Evolutionary conservation across 352 stramenopile species (phyloP), one percentile per base, ranked within the genome.

Genomic region (Phytophthora cactorum): DNA sequence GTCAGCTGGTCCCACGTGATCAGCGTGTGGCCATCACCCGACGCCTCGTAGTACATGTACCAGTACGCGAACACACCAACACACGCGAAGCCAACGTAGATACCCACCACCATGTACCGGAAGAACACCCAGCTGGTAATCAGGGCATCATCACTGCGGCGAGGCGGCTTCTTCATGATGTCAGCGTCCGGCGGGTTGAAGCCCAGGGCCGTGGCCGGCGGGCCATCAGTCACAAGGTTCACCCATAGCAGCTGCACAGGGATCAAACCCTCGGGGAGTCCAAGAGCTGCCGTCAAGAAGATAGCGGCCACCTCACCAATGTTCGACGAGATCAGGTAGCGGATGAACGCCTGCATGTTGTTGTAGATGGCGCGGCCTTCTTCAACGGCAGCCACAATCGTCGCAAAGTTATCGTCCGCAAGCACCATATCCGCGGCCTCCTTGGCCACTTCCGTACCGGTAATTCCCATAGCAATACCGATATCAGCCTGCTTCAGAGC

Each of bases 221-320:
- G 97, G 29, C 97, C 98, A 77, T 99, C 98, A 10, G 98, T 99
- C 36, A 99, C 97, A 15, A 99, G 83, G 81, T 99, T 99, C n/a
- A 99, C 97, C 97, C 97, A 99, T 11, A 99, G 79, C 11, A 99
- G 83, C 77, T 99, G 98, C 63, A 99, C 98, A 2, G 98, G 96
- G 55, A 98, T 99, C 22, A 99, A 81, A 25, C 95, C 95, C 73
- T 99, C 97, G 0, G 98, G 98, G 31, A 99, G 86, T 41, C 98
- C 97, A 31, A 98, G 79, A 10, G 98, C 81, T 5, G 96, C 96
- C 17, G 96, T 97, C 70, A 99, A 97, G 73, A 99, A 98, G 65
- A 99, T 99, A 4, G 97, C 97, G 38, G 93, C 97, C 38, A 99
- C 98, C 79, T 99, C 98, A 65, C 97, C 97, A 75, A 99, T 99